Percentiles rank a stretch among this genome's conserved stretches.
Evolutionary conservation across 805 yeast species (phyloP).

Genomic region (Diddensiella caesifluorescens): DNA sequence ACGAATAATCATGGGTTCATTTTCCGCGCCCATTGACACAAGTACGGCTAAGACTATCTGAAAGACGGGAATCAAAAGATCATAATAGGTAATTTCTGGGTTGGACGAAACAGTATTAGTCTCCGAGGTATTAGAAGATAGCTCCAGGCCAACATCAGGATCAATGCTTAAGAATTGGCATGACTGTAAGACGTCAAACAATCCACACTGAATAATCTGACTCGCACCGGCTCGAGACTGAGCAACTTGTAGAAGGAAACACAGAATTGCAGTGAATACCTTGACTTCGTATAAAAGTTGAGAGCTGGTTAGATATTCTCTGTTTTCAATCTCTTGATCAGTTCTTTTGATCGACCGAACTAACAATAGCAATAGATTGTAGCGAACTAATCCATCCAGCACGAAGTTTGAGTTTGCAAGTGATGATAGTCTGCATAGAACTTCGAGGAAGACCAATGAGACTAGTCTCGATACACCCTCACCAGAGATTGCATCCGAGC

Average conservation of each 20-base stretch:
- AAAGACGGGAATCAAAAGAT: constrained; percentile 65
- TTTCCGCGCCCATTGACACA: constrained; percentile 73
- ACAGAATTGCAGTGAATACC: constrained; percentile 65
- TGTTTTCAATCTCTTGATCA: constrained; percentile 52
- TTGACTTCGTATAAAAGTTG: constrained; percentile 66
- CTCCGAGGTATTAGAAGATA: constrained; percentile 44
- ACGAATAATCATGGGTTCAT: constrained; percentile 50
- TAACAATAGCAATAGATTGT: constrained; percentile 59
- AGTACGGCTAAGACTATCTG: constrained; percentile 64
- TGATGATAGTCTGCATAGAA: constrained; percentile 52
- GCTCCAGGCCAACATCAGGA: constrained; percentile 69
- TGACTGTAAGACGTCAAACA: constrained; percentile 56
- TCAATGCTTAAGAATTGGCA: constrained; percentile 59
- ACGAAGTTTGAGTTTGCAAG: constrained; percentile 50
- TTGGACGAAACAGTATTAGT: constrained; percentile 24
- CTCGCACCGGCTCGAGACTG: constrained; percentile 74
- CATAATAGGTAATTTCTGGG: constrained; percentile 38
- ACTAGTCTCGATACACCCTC: constrained; percentile 74
- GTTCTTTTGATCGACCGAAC: constrained; percentile 63
- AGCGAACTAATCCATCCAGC: constrained; percentile 54
- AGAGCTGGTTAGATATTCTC: constrained; percentile 3
- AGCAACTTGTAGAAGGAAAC: constrained; percentile 67
- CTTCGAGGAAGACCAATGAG: constrained; percentile 69
- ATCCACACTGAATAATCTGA: constrained; percentile 65
- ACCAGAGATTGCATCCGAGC: constrained; percentile 74